Evolutionary conservation across 1,284 basidiomycete species (phyloP), one percentile per base, ranked within the genome.

Genomic region (Lignosus rhinocerotis): DNA sequence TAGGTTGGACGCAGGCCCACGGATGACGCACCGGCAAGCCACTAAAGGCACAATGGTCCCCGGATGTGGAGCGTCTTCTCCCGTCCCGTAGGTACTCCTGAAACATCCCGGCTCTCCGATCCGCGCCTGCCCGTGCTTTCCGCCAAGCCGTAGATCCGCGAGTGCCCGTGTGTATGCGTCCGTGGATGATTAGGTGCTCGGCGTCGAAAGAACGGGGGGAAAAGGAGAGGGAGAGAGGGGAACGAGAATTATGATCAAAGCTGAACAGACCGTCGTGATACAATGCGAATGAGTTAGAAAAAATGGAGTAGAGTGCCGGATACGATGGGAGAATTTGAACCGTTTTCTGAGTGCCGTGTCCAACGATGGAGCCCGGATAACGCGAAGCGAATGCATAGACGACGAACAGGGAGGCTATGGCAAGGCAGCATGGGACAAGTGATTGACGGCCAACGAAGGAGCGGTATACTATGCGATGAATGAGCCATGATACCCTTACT

Each of bases 401-500:
- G 10, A 33, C 12, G 48, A 25, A 6, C 5, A 7, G 19, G 14
- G 25, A 39, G 36, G 12, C 48, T 4, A 31, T 9, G 16, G 19
- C 46, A 47, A 32, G 45, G 14, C 25, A 25, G 25, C 25, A 25
- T 25, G 25, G 25, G 25, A 25, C 25, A 2, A 4, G 25, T 25
- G 25, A 25, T 25, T 25, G 25, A 25, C 25, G 25, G 25, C 25
- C 2, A 25, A 2, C 25, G 25, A 25, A 25, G 25, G 4, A 25
- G 25, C 25, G 25, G 25, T 25, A 25, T 25, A 25, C 25, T 2
- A 4, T 25, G 25, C 25, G 4, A 25, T 25, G 25, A 25, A 25
- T 4, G 25, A 25, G 25, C 25, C 2, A 17, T 16, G 45, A 25
- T n/a, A 5, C 16, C 46, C 42, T 55, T 55, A 67, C 60, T 67